Base-by-base conservation (phyloP, 2,329 filamentous ascomycete species). In the Exophiala lecanii-corni region DNA sequence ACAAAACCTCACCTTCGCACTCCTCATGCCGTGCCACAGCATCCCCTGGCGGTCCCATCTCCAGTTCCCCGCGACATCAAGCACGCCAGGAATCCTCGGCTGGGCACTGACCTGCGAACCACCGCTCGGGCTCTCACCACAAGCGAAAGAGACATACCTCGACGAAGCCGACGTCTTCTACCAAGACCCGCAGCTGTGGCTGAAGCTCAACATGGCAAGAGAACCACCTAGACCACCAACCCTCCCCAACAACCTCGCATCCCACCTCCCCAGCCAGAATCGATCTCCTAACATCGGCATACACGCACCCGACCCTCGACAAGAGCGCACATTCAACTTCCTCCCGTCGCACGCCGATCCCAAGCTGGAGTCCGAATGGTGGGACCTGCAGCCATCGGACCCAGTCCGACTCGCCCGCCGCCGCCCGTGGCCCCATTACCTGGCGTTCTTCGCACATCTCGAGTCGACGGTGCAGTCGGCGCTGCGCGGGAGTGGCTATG, bases 141-240 rank as follows among this genome's bases (percentile, higher is more conserved):
- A 67, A 5, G 76, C 86, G 59, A 79, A 89, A 31, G 70, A 68
- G 1, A 59, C 59, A 2, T 98, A 98, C 64, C 69, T 84, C 12
- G 89, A 96, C 62, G 91, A 98, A 69, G 89, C 89, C 5, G 89
- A 95, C 61, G 75, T 82, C 33, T 98, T 98, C 69, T 97, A 95
- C 65, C 76, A 71, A 7, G 64, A 84, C 48, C 78, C 82, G 4
- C 61, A 52, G 21, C 53, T 51, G 0, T 91, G 87, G 57, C 59
- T 89, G 20, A 65, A 44, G 53, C 62, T 33, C 66, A 78, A 68
- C 58, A 86, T 70, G 69, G 55, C 41, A 51, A 23, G 65, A 61
- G 10, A 49, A 12, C 40, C 52, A 13, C 48, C 45, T 18, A 26
- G 23, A 12, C 23, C 7, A 7, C 7, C 7, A 26, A 26, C 23